These are phyloP conservation scores for Candida endomychidarum DNA, from an alignment of 805 yeast genomes.

Conservation along the genomic window DNA sequence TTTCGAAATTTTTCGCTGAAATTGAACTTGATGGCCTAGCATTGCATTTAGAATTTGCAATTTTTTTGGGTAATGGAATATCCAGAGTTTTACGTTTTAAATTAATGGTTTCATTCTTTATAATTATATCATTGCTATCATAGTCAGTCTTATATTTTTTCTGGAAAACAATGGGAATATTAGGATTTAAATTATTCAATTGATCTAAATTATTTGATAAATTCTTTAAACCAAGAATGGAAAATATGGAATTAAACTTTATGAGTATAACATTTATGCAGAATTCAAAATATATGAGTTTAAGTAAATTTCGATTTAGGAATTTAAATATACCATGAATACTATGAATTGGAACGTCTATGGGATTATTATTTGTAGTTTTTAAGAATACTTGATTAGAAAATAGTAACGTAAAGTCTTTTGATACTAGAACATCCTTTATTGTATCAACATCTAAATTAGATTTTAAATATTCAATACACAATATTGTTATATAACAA, in stretches of 20 bases:
- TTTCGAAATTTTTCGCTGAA: slow-evolving; percentile 17
- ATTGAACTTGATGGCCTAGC: slow-evolving; percentile 11
- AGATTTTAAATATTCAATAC: slow-evolving; percentile 5
- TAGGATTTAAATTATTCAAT: slow-evolving; percentile 13
- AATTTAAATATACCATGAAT: not conserved
- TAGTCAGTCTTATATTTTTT: slow-evolving; percentile 5
- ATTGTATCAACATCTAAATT: slow-evolving; percentile 1
- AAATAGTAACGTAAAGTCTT: slow-evolving; percentile 12
- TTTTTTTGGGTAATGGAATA: slow-evolving; percentile 11
- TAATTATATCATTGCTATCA: slow-evolving; percentile 7
- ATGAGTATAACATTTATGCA: slow-evolving; percentile 16
- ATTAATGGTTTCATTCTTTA: slow-evolving; percentile 3
- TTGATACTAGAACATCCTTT: slow-evolving; percentile 1
- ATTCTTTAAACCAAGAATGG: slow-evolving; percentile 14
- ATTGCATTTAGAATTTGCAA: slow-evolving; percentile 12
- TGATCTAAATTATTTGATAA: slow-evolving; percentile 17
- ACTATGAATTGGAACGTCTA: not conserved
- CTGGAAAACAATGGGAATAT: slow-evolving; percentile 16
- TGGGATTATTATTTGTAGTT: not conserved
- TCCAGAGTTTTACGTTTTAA: slow-evolving; percentile 4
- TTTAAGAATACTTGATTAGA: slow-evolving; percentile 8
- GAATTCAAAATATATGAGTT: slow-evolving; percentile 11
- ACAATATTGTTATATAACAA: slow-evolving; percentile 9
- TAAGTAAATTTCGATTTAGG: not conserved
- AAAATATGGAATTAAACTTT: slow-evolving; percentile 15